A percentile compares a stretch with the other conserved stretches of the same genome.
Evolutionary conservation across 495 filamentous ascomycete genomes (phyloP).

Genomic region (Hypoxylon fuscum): DNA sequence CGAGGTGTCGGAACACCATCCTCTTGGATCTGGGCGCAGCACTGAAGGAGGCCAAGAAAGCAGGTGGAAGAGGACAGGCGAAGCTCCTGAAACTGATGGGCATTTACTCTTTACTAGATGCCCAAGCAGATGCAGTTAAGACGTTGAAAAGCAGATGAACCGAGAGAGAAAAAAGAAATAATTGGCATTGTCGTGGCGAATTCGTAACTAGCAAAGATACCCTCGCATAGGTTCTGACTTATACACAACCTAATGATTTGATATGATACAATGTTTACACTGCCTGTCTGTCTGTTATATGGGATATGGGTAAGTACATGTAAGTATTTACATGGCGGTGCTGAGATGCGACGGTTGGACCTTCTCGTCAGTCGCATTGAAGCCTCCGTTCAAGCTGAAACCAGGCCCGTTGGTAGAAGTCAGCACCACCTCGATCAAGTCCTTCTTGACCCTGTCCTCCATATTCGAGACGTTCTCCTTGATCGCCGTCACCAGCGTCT

Average conservation of each 20-base stretch:
- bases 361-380: constrained; percentile 66
- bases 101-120: constrained; percentile 81
- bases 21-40: constrained; percentile 84
- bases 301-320: constrained; percentile 45
- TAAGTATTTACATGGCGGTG: constrained; percentile 55
- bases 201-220: constrained; percentile 43
- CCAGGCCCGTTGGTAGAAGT: constrained; percentile 87
- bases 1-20: constrained; percentile 71
- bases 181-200: background rate
- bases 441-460: constrained; percentile 78
- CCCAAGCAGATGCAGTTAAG: constrained; percentile 77
- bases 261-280: constrained; percentile 65
- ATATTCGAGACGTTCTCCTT: constrained; percentile 78
- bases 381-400: constrained; percentile 83
- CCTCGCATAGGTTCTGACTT: constrained; percentile 31
- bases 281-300: constrained; percentile 47
- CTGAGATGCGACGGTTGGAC: constrained; percentile 63
- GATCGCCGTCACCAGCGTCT: constrained; percentile 74
- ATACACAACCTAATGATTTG: no score
- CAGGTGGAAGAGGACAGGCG: constrained; percentile 61
- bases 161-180: background rate
- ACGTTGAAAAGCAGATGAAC: constrained; percentile 63
- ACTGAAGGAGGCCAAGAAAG: constrained; percentile 72
- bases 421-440: constrained; percentile 92
- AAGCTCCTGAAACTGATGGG: constrained; percentile 74